phyloP scores from a whole-genome alignment of 2,329 filamentous ascomycete genomes.

The Penicillium decumbens region DNA sequence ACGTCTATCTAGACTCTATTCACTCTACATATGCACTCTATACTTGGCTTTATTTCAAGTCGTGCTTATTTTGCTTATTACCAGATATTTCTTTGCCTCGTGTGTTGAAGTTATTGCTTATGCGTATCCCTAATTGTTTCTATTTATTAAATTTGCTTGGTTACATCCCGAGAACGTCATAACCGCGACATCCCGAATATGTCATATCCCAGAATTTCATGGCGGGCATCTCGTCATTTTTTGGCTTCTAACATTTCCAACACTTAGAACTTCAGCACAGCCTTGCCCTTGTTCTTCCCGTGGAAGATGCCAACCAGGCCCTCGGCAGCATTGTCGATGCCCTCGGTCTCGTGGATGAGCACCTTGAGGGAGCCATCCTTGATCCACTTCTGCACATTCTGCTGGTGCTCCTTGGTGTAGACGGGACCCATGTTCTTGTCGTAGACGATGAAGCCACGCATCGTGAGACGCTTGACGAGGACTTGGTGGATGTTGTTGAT shows the following conservation, averaged over 20 bases:
- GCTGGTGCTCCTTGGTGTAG: conserved; percentile 66
- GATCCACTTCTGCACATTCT: conserved; percentile 72
- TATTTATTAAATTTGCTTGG: not conserved
- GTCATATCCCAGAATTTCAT: conserved; percentile 2
- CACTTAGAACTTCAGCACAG: conserved; percentile 63
- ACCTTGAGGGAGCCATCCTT: conserved; percentile 69
- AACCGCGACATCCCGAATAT: conserved; percentile 14
- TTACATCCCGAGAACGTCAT: conserved; percentile 2
- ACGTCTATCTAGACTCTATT: conserved; percentile 16
- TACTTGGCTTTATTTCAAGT: not conserved
- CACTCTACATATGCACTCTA: not conserved
- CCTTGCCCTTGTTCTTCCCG: conserved; percentile 84
- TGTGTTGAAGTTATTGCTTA: not conserved
- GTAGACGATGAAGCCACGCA: conserved; percentile 72
- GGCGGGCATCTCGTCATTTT: conserved; percentile 13
- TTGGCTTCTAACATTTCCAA: not conserved
- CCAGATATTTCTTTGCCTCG: not conserved
- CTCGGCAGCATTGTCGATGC: conserved; percentile 71
- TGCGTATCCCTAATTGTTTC: not conserved
- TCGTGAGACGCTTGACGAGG: conserved; percentile 60
- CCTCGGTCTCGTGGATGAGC: conserved; percentile 63
- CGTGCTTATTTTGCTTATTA: not conserved
- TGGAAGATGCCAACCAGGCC: conserved; percentile 70
- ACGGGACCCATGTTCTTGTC: conserved; percentile 62
- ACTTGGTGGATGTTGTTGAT: conserved; percentile 62